Base-by-base conservation (phyloP, 2,329 filamentous ascomycete species). In the Pezicula rhizophila region DNA sequence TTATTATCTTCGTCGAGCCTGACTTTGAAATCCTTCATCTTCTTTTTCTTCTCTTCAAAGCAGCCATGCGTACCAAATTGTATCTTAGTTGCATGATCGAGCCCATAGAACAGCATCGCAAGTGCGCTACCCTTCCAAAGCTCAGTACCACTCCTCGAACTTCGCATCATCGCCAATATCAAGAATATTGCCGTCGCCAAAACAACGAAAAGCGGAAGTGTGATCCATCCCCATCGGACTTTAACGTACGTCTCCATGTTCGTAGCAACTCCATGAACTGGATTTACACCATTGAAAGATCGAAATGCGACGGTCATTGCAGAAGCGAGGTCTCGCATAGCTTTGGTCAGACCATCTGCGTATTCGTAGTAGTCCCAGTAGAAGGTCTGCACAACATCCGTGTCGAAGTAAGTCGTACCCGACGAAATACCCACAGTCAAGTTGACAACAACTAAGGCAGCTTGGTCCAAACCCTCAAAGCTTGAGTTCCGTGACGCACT, bases 331-430 rank as follows among this genome's bases (percentile, higher is more conserved):
- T 68, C 66, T 26, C 48, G 47, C 55, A 69, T 60, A n/a, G 68
- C 59, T 54, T 65, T 59, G 44, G 64, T 62, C 3, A 69, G 52
- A 0, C 67, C 66, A 11, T 51, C 26, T 1, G 57, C 52, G 39
- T 68, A 68, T 46, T 68, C 57, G 56, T 68, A 68, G 58, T 69
- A 68, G 51, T 67, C 66, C 66, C 65, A 68, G 56, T 68, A 69
- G 43, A 69, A 68, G 2, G 65, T 66, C 23, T 67, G 66, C 12
- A 68, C 64, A 42, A 68, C 60, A 46, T 69, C 67, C 1, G 38
- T 40, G 61, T 65, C 50, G 17, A 52, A 52, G 35, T 52, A 42
- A 15, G 40, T 42, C 11, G 40, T 42, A 4, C 40, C 40, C 2
- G 40, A 42, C 5, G 40, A 42, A n/a, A 42, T 42, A 14, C 40